Evolutionary conservation across 305 asterid genomes (phyloP).

Genomic region (Rubia tinctorum): DNA sequence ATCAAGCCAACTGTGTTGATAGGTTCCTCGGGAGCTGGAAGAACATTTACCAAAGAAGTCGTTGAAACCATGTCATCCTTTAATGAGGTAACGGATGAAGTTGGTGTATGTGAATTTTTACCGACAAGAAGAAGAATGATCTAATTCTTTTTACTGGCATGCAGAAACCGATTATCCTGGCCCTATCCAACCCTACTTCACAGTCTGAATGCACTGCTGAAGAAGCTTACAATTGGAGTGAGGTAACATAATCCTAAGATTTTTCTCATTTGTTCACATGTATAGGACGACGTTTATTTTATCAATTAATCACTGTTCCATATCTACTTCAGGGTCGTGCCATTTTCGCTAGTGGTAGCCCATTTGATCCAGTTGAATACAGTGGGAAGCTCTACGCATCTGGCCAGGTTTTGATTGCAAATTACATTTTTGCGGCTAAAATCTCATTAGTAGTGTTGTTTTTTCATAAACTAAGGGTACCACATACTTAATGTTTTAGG

Average conservation of each 20-base stretch:
- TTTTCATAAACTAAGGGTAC: constrained; percentile 18
- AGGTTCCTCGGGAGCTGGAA: constrained; percentile 98
- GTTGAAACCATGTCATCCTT: constrained; percentile 74
- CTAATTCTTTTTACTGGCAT: constrained; percentile 17
- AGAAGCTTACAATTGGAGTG: constrained; percentile 97
- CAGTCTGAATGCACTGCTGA: constrained; percentile 99
- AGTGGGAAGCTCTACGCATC: constrained; percentile 58
- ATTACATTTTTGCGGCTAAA: constrained; percentile 10
- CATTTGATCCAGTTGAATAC: constrained; percentile 73
- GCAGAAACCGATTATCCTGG: constrained; percentile 94
- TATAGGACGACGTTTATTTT: background rate
- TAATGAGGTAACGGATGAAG: constrained; percentile 52
- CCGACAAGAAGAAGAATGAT: background rate
- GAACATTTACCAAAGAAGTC: constrained; percentile 89
- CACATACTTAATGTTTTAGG: constrained; percentile 35
- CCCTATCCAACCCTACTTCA: constrained; percentile 98
- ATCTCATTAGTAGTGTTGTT: background rate
- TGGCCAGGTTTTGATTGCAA: constrained; percentile 66
- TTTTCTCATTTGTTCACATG: background rate
- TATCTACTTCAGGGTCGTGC: constrained; percentile 66
- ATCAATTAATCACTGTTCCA: background rate
- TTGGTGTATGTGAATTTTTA: background rate
- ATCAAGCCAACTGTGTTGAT: constrained; percentile 89
- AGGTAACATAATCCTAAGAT: constrained; percentile 37
- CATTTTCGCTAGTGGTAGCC: constrained; percentile 97